Evolutionary conservation across 2,329 filamentous ascomycete genomes (phyloP).

Genomic region (Monascus ruber): DNA sequence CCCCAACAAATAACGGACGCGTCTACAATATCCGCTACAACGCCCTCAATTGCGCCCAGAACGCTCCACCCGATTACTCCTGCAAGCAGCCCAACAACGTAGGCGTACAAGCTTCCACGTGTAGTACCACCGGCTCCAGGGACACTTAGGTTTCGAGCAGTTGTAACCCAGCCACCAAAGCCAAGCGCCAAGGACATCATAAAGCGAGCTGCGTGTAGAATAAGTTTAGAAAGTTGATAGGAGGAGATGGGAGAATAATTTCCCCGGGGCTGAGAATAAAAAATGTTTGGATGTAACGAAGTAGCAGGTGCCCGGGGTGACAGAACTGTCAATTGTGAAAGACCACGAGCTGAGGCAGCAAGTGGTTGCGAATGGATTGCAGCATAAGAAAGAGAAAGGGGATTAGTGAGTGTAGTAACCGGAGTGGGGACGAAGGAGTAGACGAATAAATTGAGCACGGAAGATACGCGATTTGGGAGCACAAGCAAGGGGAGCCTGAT

Average conservation of each 20-base stretch:
- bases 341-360: constrained; percentile 61
- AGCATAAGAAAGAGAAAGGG: constrained; percentile 81
- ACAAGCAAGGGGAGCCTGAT: constrained; percentile 77
- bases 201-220: constrained; percentile 80
- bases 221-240: constrained; percentile 80
- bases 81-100: constrained; percentile 83
- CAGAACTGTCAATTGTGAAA: constrained; percentile 74
- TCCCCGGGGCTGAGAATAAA: constrained; percentile 27
- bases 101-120: constrained; percentile 82
- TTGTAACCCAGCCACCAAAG: constrained; percentile 94
- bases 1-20: constrained; percentile 89
- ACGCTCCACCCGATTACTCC: constrained; percentile 93
- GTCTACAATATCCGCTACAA: constrained; percentile 76
- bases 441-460: constrained; percentile 56
- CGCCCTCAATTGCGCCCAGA: constrained; percentile 79
- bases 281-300: constrained; percentile 39
- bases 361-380: constrained; percentile 87
- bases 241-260: constrained; percentile 54
- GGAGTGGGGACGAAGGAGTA: constrained; percentile 77
- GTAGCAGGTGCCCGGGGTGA: constrained; percentile 58
- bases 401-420: constrained; percentile 76
- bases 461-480: constrained; percentile 64
- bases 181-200: constrained; percentile 84
- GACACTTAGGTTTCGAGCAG: constrained; percentile 65
- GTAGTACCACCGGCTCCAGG: constrained; percentile 36